Conservation (phyloP, 768 basidiomycete genomes). For the Collybia sp. region DNA sequence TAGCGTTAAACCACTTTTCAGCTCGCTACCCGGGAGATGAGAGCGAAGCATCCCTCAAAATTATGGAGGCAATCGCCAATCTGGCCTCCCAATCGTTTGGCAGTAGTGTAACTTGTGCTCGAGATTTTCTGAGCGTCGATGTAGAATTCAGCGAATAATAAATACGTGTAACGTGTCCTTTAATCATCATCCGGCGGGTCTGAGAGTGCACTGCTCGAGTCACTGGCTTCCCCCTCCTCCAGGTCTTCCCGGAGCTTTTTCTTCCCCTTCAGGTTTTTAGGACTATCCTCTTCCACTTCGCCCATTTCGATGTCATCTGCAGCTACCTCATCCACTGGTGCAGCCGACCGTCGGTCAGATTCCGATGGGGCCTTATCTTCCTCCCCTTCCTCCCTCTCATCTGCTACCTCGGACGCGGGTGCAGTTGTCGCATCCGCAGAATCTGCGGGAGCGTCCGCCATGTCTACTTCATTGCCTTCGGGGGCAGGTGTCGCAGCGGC, state of each 20-base stretch:
- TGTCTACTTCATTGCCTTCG: conserved; percentile 21
- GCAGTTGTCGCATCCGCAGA: not conserved
- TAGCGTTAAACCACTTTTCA: conserved; percentile 86
- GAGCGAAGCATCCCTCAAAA: conserved; percentile 38
- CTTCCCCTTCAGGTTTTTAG: conserved; percentile 44
- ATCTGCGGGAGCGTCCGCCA: conserved; percentile 10
- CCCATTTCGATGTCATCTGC: conserved; percentile 87
- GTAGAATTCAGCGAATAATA: conserved; percentile 33
- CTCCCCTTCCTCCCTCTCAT: conserved; percentile 32
- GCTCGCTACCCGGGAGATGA: conserved; percentile 72
- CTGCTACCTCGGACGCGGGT: conserved; percentile 7
- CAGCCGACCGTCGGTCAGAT: conserved; percentile 9
- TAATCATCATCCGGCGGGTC: conserved; percentile 58
- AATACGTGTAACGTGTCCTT: conserved; percentile 11
- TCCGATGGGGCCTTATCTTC: conserved; percentile 30
- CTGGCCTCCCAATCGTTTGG: conserved; percentile 53
- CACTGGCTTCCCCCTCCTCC: conserved; percentile 86
- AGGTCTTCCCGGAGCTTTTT: conserved; percentile 65
- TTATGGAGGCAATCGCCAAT: conserved; percentile 60
- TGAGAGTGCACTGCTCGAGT: conserved; percentile 72
- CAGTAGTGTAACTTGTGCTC: conserved; percentile 61
- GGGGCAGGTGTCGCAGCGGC: conserved; percentile 45
- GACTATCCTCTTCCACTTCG: conserved; percentile 70
- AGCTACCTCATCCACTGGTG: conserved; percentile 17
- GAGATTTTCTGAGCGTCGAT: conserved; percentile 71